phyloP scores from a whole-genome alignment of 164 flowering plant species.

The Magnolia changhungtana region DNA sequence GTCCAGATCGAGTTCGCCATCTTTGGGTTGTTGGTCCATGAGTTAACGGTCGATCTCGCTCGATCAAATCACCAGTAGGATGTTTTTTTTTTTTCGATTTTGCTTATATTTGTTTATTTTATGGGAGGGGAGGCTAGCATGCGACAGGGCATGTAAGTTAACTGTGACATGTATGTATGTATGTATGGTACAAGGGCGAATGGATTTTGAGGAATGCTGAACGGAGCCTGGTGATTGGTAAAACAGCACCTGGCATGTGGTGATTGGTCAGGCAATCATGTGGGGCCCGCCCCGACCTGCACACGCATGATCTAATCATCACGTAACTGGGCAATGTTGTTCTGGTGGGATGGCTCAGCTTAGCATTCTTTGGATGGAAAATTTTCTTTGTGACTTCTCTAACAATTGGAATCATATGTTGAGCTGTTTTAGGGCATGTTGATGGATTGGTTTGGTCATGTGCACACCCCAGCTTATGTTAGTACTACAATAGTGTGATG shows the following conservation, averaged over 20 bases:
- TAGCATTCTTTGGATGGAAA: not conserved
- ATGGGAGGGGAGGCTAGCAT: not conserved
- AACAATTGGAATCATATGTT: not conserved
- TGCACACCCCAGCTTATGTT: too few species aligned
- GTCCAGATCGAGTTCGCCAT: constrained; percentile 50
- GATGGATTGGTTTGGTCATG: not conserved
- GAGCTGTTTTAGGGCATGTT: not conserved
- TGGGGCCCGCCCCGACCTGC: not conserved
- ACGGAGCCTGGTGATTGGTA: not conserved
- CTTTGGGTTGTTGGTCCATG: constrained; percentile 47
- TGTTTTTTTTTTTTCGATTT: too few species aligned
- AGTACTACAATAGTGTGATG: too few species aligned
- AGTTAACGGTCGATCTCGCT: constrained; percentile 52
- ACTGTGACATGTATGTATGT: not conserved
- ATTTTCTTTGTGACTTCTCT: not conserved
- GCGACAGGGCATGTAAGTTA: not conserved
- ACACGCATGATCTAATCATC: not conserved
- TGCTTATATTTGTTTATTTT: not conserved
- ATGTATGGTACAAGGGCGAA: not conserved
- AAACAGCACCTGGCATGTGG: not conserved
- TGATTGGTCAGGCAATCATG: not conserved
- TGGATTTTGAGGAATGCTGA: not conserved
- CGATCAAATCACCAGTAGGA: not conserved
- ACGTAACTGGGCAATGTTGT: not conserved
- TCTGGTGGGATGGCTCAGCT: not conserved